phyloP scores from a whole-genome alignment of 1,284 basidiomycete species.

The Anthracocystis setariae region DNA sequence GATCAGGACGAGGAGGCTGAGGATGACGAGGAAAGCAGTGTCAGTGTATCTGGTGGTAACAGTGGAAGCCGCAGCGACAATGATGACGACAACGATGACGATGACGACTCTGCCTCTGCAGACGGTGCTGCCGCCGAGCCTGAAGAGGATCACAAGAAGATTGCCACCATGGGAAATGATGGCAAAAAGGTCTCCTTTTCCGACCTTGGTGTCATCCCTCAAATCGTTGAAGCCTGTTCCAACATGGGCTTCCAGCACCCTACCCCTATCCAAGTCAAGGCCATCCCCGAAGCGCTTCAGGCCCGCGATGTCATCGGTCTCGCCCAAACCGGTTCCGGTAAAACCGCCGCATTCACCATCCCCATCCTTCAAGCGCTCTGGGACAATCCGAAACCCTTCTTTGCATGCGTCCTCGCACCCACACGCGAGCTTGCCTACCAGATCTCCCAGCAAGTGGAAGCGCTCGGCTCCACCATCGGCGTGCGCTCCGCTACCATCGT shows the following conservation, averaged over 20 bases:
- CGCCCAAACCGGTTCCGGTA: constrained; percentile 95
- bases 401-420: constrained; percentile 92
- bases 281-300: constrained; percentile 88
- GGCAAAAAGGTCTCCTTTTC: constrained; percentile 69
- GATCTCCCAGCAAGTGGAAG: constrained; percentile 94
- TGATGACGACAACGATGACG: constrained; percentile 10
- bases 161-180: constrained; percentile 20
- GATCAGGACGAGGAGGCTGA: constrained; percentile 13
- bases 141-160: constrained; percentile 31
- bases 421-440: constrained; percentile 98
- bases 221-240: constrained; percentile 85
- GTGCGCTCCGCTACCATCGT: constrained; percentile 91
- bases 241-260: constrained; percentile 86
- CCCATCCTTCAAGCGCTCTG: constrained; percentile 96
- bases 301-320: constrained; percentile 97
- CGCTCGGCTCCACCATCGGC: constrained; percentile 79
- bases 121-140: constrained; percentile 6
- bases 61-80: constrained; percentile 8
- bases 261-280: constrained; percentile 88
- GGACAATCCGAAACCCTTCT: constrained; percentile 93
- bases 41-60: constrained; percentile 1
- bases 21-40: constrained; percentile 3
- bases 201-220: constrained; percentile 84
- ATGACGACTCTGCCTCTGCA: constrained; percentile 5
- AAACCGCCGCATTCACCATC: constrained; percentile 95